phyloP scores from a whole-genome alignment of 208 protist genomes.

The Leishmania gerbilli region DNA sequence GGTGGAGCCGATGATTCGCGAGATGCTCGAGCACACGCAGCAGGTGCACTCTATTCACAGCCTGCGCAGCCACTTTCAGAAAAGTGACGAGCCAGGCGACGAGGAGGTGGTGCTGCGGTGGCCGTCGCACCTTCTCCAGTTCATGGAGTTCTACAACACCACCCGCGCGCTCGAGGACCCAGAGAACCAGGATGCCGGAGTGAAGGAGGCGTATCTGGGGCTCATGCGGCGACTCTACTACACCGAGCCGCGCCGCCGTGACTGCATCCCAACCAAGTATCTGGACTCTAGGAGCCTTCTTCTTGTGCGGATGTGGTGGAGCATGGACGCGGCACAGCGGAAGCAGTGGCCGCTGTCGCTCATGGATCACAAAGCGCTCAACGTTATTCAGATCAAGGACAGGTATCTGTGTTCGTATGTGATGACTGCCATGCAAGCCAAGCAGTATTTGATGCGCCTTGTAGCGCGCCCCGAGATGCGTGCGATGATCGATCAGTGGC shows the following conservation, averaged over 20 bases:
- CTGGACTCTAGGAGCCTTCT: slow-evolving; percentile 49
- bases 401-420: slow-evolving; percentile 55
- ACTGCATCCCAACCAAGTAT: slow-evolving; percentile 66
- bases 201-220: slow-evolving; percentile 60
- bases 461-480: slow-evolving; percentile 40
- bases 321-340: slow-evolving; percentile 32
- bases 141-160: slow-evolving; percentile 89
- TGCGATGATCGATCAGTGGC: slow-evolving; percentile 29
- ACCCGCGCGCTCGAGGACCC: slow-evolving; percentile 69
- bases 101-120: slow-evolving; percentile 75
- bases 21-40: slow-evolving; percentile 88
- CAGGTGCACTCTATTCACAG: slow-evolving; percentile 85
- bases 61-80: slow-evolving; percentile 67
- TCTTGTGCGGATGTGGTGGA: slow-evolving; percentile 62
- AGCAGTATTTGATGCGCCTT: slow-evolving; percentile 72
- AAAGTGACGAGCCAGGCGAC: slow-evolving; percentile 52
- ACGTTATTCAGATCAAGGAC: slow-evolving; percentile 63
- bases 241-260: slow-evolving; percentile 44
- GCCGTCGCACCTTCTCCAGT: slow-evolving; percentile 88
- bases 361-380: slow-evolving; percentile 79
- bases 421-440: slow-evolving; percentile 76
- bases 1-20: slow-evolving; percentile 85
- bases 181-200: slow-evolving; percentile 52
- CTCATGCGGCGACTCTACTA: slow-evolving; percentile 66
- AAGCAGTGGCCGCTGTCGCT: slow-evolving; percentile 53